A percentile compares a stretch with the other conserved stretches of the same genome.
phyloP scores from a whole-genome alignment of 2,329 filamentous ascomycete genomes.

The Trichoderma citrinoviride region DNA sequence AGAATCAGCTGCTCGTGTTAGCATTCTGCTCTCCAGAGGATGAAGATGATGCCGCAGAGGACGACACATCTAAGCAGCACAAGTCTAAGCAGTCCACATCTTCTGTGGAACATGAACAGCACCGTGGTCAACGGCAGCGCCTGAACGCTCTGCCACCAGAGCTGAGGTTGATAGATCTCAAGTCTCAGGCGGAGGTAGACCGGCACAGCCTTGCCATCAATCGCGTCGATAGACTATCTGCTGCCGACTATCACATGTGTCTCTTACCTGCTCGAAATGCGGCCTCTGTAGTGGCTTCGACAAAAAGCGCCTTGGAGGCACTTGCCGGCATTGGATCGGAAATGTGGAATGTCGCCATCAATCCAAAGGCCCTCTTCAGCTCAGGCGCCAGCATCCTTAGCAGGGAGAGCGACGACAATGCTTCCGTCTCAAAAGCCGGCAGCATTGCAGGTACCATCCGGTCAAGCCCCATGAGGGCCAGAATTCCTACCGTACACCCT shows the following conservation, averaged over 20 bases:
- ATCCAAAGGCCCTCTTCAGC: conserved; percentile 81
- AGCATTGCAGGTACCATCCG: conserved; percentile 36
- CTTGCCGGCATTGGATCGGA: conserved; percentile 70
- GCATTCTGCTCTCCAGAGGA: conserved; percentile 79
- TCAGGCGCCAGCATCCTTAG: conserved; percentile 76
- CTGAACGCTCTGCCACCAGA: conserved; percentile 84
- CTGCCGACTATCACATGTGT: conserved; percentile 87
- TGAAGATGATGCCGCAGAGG: conserved; percentile 55
- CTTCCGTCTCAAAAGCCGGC: conserved; percentile 46
- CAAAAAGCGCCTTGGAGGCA: conserved; percentile 72
- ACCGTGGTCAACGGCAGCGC: conserved; percentile 65
- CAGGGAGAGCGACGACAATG: conserved; percentile 55
- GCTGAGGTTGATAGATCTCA: conserved; percentile 83
- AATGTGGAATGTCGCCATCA: conserved; percentile 88
- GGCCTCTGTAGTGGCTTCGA: conserved; percentile 60
- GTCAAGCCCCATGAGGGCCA: conserved; percentile 29
- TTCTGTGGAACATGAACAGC: conserved; percentile 56
- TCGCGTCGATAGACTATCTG: conserved; percentile 79
- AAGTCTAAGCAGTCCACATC: conserved; percentile 44
- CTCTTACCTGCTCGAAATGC: conserved; percentile 73
- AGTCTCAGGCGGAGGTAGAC: conserved; percentile 81
- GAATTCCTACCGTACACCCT: conserved; percentile 46
- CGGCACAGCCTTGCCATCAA: conserved; percentile 83
- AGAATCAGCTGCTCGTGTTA: conserved; percentile 84
- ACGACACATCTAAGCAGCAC: conserved; percentile 40